phyloP scores from a whole-genome alignment of 2,329 filamentous ascomycete genomes.

The Talaromyces sp. region DNA sequence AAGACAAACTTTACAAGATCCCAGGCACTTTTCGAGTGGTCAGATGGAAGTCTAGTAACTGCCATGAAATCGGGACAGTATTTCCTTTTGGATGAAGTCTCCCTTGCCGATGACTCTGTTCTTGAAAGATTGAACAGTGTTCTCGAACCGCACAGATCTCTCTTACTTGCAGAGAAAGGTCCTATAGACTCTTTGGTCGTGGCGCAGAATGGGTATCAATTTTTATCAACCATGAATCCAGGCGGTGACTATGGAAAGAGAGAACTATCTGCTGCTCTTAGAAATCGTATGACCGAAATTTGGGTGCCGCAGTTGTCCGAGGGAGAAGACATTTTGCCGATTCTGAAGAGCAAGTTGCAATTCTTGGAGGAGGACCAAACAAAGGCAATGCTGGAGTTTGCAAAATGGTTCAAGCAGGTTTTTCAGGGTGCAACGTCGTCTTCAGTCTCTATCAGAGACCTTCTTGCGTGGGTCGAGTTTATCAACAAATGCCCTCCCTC shows the following conservation, averaged over 20 bases:
- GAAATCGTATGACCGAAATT: conserved; percentile 97
- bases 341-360: conserved; percentile 70
- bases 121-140: conserved; percentile 95
- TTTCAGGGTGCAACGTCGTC: conserved; percentile 69
- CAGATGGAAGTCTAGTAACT: conserved; percentile 84
- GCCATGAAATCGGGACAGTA: conserved; percentile 87
- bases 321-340: conserved; percentile 78
- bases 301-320: conserved; percentile 91
- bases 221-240: conserved; percentile 98
- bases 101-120: conserved; percentile 93
- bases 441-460: conserved; percentile 84
- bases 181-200: conserved; percentile 73
- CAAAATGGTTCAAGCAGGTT: conserved; percentile 81
- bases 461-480: conserved; percentile 90
- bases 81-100: conserved; percentile 96
- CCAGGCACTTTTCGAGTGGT: conserved; percentile 93
- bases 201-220: conserved; percentile 77
- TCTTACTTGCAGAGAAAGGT: conserved; percentile 91
- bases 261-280: conserved; percentile 86
- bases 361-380: conserved; percentile 49
- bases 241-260: conserved; percentile 98
- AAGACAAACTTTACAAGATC: conserved; percentile 53
- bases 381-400: conserved; percentile 71
- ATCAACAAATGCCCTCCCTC: conserved; percentile 61
- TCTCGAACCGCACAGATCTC: conserved; percentile 76